Evolutionary conservation across 495 filamentous ascomycete species (phyloP), one percentile per base, ranked within the genome.

Genomic region (Elaphomyces granulatus): DNA sequence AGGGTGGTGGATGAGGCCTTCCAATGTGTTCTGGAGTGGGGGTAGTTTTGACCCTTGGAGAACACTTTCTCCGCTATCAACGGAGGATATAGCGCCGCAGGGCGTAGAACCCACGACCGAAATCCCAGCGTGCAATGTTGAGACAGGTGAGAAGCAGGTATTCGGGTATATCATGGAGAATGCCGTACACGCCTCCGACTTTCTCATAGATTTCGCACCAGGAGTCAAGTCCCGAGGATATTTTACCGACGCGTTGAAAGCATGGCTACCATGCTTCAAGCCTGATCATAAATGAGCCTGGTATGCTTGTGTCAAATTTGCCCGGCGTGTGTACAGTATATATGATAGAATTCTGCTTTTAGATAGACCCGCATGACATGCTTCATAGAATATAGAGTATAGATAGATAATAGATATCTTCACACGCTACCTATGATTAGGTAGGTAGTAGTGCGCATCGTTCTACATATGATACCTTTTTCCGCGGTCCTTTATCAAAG

Each of bases 1-100:
- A 15, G 73, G 72, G 23, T 77, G 74, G 74, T 40, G 47, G 20
- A 70, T 74, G 32, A 64, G 71, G 16, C 73, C 72, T n/a, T 71
- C 73, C 16, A 74, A 76, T 37, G 57, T 61, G 3, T 74, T 68
- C 51, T 75, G 64, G 53, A 67, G 53, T 21, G 68, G 61, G 10
- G 71, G 72, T 1, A 61, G 74, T 39, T 77, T 66, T 43, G 74
- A 77, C 46, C 74, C 74, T 4, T 78, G 73, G 74, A 58, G 66
- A 9, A 66, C 71, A 0, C 49, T 76, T 12, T 68, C 66, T 1
- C 54, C 64, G 1, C 54, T 75, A 4, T 66, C 64, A 3, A 55
- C 43, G 0, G 68, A 74, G 42, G 20, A 41, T 18, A 61, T 54
- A 32, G 64, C 65, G 17, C 69, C 67, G 3, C 23, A 28, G 6